These are phyloP conservation scores for Maudiozyma humilis DNA, from an alignment of 1,139 yeast genomes.

Conservation along the genomic window DNA sequence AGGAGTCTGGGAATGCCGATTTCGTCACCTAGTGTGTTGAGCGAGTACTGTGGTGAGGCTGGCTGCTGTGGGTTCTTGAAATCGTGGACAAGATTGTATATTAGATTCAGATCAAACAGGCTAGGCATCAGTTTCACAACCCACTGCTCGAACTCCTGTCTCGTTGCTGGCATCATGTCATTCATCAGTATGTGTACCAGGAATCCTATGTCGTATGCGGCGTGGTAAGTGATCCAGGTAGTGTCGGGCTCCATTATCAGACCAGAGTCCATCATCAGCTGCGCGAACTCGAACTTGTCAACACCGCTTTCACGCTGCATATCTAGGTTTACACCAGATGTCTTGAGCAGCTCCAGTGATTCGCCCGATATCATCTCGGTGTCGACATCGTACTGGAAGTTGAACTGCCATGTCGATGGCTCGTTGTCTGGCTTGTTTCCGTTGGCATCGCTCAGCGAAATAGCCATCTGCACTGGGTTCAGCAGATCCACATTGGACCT, in stretches of 20 bases:
- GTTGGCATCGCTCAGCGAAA: conserved; percentile 71
- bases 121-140: conserved; percentile 69
- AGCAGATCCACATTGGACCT: conserved; percentile 84
- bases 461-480: conserved; percentile 78
- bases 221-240: conserved; percentile 88
- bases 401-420: conserved; percentile 92
- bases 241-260: conserved; percentile 63
- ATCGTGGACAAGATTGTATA: conserved; percentile 48
- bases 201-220: conserved; percentile 93
- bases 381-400: conserved; percentile 69
- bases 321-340: conserved; percentile 76
- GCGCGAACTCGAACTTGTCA: conserved; percentile 73
- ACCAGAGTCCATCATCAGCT: conserved; percentile 78
- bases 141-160: conserved; percentile 70
- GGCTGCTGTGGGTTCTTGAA: conserved; percentile 19
- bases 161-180: conserved; percentile 70
- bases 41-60: conserved; percentile 23
- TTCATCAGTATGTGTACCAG: conserved; percentile 70
- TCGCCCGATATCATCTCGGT: conserved; percentile 78
- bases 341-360: conserved; percentile 64
- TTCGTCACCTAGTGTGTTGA: conserved; percentile 44
- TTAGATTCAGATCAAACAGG: conserved; percentile 73
- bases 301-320: conserved; percentile 74
- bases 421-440: conserved; percentile 67
- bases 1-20: conserved; percentile 45